Evolutionary conservation across 345 rosid species (phyloP), one percentile per base, ranked within the genome.

Genomic region (Acer negundo): DNA sequence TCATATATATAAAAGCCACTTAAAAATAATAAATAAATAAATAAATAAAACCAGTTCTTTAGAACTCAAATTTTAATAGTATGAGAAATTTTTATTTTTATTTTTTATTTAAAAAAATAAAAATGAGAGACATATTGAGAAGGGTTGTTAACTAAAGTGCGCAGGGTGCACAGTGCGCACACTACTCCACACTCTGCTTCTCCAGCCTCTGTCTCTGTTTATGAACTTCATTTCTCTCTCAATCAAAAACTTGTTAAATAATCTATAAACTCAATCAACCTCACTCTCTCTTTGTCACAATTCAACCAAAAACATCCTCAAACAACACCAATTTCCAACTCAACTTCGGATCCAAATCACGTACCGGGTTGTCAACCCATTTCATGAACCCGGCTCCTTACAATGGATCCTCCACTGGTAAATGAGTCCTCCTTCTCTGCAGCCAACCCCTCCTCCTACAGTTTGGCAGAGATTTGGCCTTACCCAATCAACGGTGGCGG

Each of bases 401-500:
- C 55, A 81, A 95, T 95, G 99, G 97, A 95, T 86, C 92, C 92
- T 82, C 96, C 98, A 22, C 83, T 93, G 59, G 79, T 91, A 78
- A 91, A 85, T 77, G 94, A 91, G 70, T 83, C 94, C 13, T 87
- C 97, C 42, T 94, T 94, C 86, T 90, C 97, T 22, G 85, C 93
- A 24, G 97, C 97, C 2, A 90, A 93, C 83, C 96, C 94, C 17
- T 87, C 94, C 20, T 89, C 98, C 78, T 94, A 89, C 85, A 86
- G 86, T 80, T 83, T 92, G 79, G 88, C 93, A 38, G 99, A 90
- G 92, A 96, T 94, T 91, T 96, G 97, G 99, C 90, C 91, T 64
- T 86, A 87, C 73, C 87, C 92, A 35, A 72, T 82, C 26, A 88
- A 86, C 82, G 87, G 87, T 69, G 78, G 78, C 53, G 68, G 49